phyloP scores from a whole-genome alignment of 768 basidiomycete species.

The Hirschioporus abietinus region DNA sequence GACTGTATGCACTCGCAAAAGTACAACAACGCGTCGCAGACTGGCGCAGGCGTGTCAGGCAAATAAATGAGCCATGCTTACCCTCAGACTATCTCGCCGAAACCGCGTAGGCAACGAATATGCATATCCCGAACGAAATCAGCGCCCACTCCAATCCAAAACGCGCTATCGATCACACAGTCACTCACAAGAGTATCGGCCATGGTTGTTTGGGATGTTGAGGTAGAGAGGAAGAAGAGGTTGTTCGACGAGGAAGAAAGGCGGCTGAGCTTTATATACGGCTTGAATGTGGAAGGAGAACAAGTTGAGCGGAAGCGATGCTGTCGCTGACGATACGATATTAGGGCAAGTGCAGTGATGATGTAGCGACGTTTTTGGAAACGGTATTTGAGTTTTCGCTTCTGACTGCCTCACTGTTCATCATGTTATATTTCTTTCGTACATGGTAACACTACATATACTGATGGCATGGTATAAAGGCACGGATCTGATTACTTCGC shows the following conservation, averaged over 20 bases:
- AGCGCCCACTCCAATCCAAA: neutral
- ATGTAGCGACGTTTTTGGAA: neutral
- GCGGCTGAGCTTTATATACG: neutral
- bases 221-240: neutral
- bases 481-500: too few relatives aligned
- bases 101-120: slow-evolving; percentile 24
- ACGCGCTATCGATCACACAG: neutral
- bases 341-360: neutral
- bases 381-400: neutral
- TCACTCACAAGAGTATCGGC: slow-evolving; percentile 49
- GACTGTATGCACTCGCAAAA: slow-evolving; percentile 1
- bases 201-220: slow-evolving; percentile 26
- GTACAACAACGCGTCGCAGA: neutral
- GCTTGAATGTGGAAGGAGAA: neutral
- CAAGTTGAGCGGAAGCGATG: neutral
- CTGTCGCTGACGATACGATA: neutral
- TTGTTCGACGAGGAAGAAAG: neutral
- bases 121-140: slow-evolving; percentile 22
- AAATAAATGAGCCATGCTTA: slow-evolving; percentile 1
- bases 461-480: too few relatives aligned
- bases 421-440: too few relatives aligned
- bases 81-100: slow-evolving; percentile 19
- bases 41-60: neutral
- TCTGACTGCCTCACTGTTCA: too few relatives aligned
- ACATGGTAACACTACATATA: too few relatives aligned